These are phyloP conservation scores for Pseudevernia furfuracea DNA, from an alignment of 495 filamentous ascomycete genomes.

Conservation along the genomic window DNA sequence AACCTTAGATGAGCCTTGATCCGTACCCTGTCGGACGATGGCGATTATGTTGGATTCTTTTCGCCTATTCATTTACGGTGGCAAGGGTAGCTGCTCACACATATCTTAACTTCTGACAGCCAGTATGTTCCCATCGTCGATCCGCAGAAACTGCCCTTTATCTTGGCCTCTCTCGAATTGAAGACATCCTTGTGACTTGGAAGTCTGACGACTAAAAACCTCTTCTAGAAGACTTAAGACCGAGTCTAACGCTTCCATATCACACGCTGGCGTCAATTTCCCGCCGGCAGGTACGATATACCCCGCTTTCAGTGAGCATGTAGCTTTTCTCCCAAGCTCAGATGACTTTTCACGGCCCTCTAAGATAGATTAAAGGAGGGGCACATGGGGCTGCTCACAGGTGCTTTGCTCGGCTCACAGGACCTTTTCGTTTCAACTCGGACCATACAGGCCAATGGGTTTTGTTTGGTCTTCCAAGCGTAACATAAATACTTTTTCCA, in stretches of 20 bases:
- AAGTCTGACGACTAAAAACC: not conserved
- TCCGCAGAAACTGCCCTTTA: constrained; percentile 5
- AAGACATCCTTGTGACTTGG: constrained; percentile 6
- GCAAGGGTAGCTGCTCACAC: not conserved
- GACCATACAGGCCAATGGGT: not conserved
- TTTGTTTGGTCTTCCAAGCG: constrained; percentile 1
- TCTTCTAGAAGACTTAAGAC: constrained; percentile 13
- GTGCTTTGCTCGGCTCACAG: not conserved
- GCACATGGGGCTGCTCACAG: not conserved
- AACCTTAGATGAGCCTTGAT: constrained; percentile 14
- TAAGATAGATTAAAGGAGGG: not conserved
- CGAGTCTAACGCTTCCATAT: constrained; percentile 6
- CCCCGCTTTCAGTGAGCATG: constrained; percentile 6
- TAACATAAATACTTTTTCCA: not conserved
- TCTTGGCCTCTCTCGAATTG: not conserved
- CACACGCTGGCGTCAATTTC: constrained; percentile 7
- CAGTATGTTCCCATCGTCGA: not conserved
- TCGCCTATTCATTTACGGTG: not conserved
- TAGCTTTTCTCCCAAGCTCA: not conserved
- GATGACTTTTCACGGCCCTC: not conserved
- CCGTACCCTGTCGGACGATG: constrained; percentile 1
- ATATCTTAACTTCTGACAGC: not conserved
- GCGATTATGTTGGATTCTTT: not conserved
- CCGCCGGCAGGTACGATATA: not conserved
- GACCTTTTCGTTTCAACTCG: not conserved